Conservation (phyloP, 768 basidiomycete genomes). For the Mycena pura region DNA sequence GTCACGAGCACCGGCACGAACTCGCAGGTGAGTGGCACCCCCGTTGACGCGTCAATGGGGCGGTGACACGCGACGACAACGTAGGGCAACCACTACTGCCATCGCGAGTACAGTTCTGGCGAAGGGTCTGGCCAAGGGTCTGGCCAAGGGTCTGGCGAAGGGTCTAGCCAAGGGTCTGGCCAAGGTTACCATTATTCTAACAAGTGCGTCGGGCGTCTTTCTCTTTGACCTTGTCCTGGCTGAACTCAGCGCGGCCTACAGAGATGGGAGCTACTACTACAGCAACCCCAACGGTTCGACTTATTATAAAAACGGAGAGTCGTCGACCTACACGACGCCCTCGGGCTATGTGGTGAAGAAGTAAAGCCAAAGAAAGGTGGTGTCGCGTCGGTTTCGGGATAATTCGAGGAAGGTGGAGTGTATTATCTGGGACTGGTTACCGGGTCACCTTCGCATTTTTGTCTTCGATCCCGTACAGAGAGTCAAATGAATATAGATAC, state of each 20-base stretch:
- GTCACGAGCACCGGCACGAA: conserved; percentile 62
- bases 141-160: too few species aligned
- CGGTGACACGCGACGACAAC: neutral
- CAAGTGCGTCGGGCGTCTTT: conserved; percentile 49
- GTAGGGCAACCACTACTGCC: conserved; percentile 69
- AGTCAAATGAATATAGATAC: too few species aligned
- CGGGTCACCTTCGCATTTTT: too few species aligned
- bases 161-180: too few species aligned
- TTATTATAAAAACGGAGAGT: conserved; percentile 64
- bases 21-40: conserved; percentile 53
- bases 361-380: too few species aligned
- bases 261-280: conserved; percentile 70
- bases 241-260: too few species aligned
- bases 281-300: conserved; percentile 64
- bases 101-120: conserved; percentile 53
- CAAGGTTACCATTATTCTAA: conserved; percentile 79
- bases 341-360: conserved; percentile 34
- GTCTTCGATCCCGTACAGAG: too few species aligned
- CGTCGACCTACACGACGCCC: conserved; percentile 58
- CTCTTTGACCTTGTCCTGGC: neutral
- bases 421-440: too few species aligned
- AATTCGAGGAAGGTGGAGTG: too few species aligned
- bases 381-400: too few species aligned
- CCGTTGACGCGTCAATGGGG: too few species aligned
- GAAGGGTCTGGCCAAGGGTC: too few species aligned